Evolutionary conservation across 495 filamentous ascomycete genomes (phyloP).

Genomic region (Pyrenopolyporus hunteri): DNA sequence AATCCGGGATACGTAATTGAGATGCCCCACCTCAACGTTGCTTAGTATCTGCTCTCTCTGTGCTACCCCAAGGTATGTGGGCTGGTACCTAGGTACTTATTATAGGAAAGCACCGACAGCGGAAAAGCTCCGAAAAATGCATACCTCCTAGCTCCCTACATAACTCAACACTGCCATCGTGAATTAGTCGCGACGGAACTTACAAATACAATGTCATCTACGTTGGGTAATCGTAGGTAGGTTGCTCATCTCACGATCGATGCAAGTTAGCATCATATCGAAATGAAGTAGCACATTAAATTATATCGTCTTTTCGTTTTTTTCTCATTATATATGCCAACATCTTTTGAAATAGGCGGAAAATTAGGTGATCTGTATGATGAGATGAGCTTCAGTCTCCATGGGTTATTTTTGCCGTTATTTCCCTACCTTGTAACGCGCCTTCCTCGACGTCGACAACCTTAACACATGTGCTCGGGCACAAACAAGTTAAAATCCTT

Average conservation of each 20-base stretch:
- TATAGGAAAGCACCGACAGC: no score
- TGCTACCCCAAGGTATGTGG: no score
- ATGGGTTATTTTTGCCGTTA: constrained; percentile 19
- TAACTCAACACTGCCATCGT: neutral
- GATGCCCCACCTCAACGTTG: no score
- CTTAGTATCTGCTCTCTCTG: no score
- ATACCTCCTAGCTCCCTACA: neutral
- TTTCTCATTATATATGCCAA: constrained; percentile 4
- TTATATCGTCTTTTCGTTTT: neutral
- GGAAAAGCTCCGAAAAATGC: neutral
- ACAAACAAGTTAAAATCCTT: neutral
- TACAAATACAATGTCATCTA: constrained; percentile 6
- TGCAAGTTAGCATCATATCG: neutral
- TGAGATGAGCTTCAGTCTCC: constrained; percentile 12
- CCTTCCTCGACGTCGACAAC: constrained; percentile 3
- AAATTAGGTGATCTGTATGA: no score
- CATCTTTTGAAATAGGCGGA: no score
- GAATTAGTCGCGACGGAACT: neutral
- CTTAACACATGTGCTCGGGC: constrained; percentile 1
- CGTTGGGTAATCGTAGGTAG: constrained; percentile 14
- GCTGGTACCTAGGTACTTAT: neutral
- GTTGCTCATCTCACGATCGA: constrained; percentile 4
- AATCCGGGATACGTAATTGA: constrained; percentile 2
- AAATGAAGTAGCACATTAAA: constrained; percentile 14
- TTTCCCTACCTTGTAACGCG: constrained; percentile 9